Conservation (phyloP, 805 yeast genomes). For the Sungouiella blattae region DNA sequence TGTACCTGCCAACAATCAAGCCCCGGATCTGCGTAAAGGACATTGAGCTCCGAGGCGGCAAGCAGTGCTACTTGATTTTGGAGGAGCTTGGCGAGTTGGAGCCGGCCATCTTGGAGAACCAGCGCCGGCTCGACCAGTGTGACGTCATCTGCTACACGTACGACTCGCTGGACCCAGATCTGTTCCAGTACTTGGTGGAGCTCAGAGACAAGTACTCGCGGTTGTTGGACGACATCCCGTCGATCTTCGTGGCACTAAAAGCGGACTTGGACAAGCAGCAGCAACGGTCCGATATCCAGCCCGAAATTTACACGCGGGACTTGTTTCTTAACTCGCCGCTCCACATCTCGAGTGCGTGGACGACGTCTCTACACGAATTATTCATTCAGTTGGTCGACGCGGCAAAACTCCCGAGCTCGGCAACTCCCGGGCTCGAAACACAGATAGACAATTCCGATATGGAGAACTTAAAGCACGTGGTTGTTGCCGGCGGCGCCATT, state of each 20-base stretch:
- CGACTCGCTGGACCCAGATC: conserved; percentile 95
- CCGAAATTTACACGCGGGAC: conserved; percentile 76
- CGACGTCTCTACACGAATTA: conserved; percentile 77
- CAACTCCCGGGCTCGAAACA: conserved; percentile 66
- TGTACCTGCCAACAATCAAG: conserved; percentile 76
- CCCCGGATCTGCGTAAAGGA: conserved; percentile 86
- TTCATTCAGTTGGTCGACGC: conserved; percentile 87
- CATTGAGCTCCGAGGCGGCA: conserved; percentile 91
- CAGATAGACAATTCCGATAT: conserved; percentile 59
- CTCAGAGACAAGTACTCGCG: conserved; percentile 57
- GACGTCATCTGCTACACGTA: conserved; percentile 88
- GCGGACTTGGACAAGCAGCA: conserved; percentile 96
- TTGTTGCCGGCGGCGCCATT: conserved; percentile 67
- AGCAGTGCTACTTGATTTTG: conserved; percentile 85
- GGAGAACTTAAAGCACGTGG: conserved; percentile 49
- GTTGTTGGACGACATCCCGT: conserved; percentile 65
- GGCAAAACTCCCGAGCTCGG: conserved; percentile 70
- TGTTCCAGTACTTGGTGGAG: conserved; percentile 78
- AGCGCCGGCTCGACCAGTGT: conserved; percentile 68
- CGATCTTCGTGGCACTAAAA: conserved; percentile 85
- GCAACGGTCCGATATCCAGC: conserved; percentile 80
- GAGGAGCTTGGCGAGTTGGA: conserved; percentile 90
- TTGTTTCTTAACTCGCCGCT: conserved; percentile 74
- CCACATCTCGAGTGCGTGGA: conserved; percentile 90
- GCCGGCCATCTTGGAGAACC: conserved; percentile 74